phyloP scores from a whole-genome alignment of 345 rosid genomes.

The Mallotus nudiflorus region DNA sequence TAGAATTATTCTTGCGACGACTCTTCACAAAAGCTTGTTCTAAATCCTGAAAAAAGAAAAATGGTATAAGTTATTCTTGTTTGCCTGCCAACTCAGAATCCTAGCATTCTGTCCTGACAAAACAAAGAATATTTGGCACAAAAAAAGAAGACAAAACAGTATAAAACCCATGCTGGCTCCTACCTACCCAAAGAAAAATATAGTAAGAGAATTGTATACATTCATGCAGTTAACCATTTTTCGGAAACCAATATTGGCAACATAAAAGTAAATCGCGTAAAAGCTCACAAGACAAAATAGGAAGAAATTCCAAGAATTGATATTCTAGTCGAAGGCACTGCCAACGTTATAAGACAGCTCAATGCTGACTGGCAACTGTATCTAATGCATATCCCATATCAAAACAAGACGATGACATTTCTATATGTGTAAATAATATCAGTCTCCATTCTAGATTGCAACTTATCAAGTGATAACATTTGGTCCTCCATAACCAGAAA shows the following conservation, averaged over 20 bases:
- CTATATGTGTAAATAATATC: background rate
- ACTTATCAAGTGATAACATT: background rate
- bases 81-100: background rate
- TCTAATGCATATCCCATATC: background rate
- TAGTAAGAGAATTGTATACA: background rate
- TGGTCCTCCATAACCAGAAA: background rate
- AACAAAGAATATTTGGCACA: background rate
- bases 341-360: background rate
- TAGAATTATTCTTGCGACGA: constrained; percentile 62
- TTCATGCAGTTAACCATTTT: background rate
- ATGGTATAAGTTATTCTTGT: background rate
- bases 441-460: background rate
- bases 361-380: background rate
- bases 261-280: background rate
- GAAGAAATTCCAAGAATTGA: background rate
- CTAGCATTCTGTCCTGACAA: background rate
- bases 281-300: background rate
- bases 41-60: constrained; percentile 40
- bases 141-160: background rate
- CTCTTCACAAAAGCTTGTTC: constrained; percentile 51
- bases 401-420: background rate
- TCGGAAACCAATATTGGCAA: background rate
- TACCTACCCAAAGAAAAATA: background rate
- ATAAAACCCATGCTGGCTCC: background rate
- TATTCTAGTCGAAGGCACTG: background rate